phyloP scores from a whole-genome alignment of 2,329 filamentous ascomycete genomes.

The Truncatella angustata region DNA sequence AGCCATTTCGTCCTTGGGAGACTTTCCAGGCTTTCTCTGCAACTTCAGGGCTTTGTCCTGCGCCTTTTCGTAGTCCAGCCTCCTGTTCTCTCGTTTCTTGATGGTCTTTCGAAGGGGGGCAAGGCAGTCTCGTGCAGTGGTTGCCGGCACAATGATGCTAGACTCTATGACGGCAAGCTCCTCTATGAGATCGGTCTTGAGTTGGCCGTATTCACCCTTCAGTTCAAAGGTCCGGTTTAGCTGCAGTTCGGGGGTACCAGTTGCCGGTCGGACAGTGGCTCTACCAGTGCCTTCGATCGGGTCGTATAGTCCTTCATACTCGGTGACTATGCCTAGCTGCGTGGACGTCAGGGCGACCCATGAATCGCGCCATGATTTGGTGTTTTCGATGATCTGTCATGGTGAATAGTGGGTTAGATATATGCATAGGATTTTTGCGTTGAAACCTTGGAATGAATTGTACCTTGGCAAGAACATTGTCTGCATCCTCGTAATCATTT shows the following conservation, averaged over 20 bases:
- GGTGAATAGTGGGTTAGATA: background rate
- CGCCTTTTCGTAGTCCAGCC: slow-evolving; percentile 77
- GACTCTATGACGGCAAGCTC: slow-evolving; percentile 71
- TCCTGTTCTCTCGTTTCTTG: slow-evolving; percentile 80
- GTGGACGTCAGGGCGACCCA: slow-evolving; percentile 72
- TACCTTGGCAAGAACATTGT: slow-evolving; percentile 72
- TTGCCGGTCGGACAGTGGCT: slow-evolving; percentile 51
- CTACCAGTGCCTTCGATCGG: slow-evolving; percentile 69
- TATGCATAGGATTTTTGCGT: background rate
- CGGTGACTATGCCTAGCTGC: slow-evolving; percentile 64
- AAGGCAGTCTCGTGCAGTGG: slow-evolving; percentile 65
- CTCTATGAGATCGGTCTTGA: slow-evolving; percentile 68
- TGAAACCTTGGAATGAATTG: background rate
- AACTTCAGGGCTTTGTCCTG: slow-evolving; percentile 69
- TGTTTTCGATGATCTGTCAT: slow-evolving; percentile 69
- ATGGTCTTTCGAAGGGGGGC: slow-evolving; percentile 77
- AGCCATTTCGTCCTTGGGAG: slow-evolving; percentile 69
- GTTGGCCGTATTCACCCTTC: slow-evolving; percentile 65
- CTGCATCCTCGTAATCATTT: slow-evolving; percentile 77
- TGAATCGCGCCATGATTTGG: slow-evolving; percentile 73
- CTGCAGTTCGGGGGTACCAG: slow-evolving; percentile 59
- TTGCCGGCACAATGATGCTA: slow-evolving; percentile 67
- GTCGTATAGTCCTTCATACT: slow-evolving; percentile 73
- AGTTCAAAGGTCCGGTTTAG: slow-evolving; percentile 65
- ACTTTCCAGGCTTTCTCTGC: slow-evolving; percentile 67